Conservation (phyloP, 805 yeast species). For the Zygosaccharomyces kombuchaensis region DNA sequence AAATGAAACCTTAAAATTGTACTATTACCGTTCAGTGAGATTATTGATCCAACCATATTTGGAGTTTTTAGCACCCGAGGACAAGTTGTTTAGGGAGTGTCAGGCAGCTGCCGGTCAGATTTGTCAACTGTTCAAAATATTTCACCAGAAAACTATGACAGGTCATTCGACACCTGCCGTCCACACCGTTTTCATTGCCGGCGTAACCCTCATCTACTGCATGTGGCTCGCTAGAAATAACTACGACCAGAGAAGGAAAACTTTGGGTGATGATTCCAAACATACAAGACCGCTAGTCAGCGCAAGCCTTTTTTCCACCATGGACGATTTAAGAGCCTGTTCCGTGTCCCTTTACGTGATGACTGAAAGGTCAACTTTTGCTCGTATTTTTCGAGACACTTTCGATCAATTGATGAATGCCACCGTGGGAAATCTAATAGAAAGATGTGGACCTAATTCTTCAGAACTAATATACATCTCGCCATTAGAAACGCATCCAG, state of each 20-base stretch:
- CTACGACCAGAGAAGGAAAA: constrained; percentile 52
- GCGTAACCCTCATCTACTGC: constrained; percentile 62
- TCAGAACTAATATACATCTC: constrained; percentile 45
- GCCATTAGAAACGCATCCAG: constrained; percentile 8
- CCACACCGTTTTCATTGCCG: constrained; percentile 65
- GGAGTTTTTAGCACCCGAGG: constrained; percentile 57
- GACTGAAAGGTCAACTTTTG: constrained; percentile 62
- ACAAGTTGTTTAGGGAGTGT: constrained; percentile 57
- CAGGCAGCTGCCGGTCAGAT: constrained; percentile 71
- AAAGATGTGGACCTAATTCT: constrained; percentile 61
- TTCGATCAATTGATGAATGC: constrained; percentile 65
- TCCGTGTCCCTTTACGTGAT: constrained; percentile 59
- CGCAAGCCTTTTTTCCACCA: constrained; percentile 48
- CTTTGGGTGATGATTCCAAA: constrained; percentile 53
- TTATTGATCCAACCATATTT: constrained; percentile 59
- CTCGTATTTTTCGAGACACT: constrained; percentile 58
- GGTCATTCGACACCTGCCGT: constrained; percentile 66
- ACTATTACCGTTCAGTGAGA: constrained; percentile 58
- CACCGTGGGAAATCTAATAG: constrained; percentile 56
- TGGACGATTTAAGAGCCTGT: constrained; percentile 63
- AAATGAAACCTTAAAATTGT: constrained; percentile 53
- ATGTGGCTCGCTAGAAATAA: constrained; percentile 61
- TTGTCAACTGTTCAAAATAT: constrained; percentile 58
- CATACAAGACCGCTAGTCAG: constrained; percentile 58
- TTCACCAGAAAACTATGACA: constrained; percentile 55